phyloP scores from a whole-genome alignment of 1,139 yeast species.

The Entelexis sorbosivorans region DNA sequence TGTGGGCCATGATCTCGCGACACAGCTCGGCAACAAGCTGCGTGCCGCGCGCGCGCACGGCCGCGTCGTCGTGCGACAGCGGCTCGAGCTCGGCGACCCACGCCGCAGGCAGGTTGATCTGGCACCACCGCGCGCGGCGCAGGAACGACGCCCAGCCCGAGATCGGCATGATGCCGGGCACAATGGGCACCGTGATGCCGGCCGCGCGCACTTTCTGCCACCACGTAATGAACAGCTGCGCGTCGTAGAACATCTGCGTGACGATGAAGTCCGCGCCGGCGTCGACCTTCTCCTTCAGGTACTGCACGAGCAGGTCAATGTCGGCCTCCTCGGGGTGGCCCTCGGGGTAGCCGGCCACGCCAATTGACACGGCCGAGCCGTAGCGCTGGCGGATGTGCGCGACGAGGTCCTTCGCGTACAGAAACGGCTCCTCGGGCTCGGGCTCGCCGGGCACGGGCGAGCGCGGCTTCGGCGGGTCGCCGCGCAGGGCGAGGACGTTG shows the following conservation, averaged over 20 bases:
- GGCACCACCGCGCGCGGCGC: slow-evolving; percentile 92
- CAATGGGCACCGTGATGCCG: slow-evolving; percentile 79
- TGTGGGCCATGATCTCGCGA: slow-evolving; percentile 47
- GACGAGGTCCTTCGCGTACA: slow-evolving; percentile 72
- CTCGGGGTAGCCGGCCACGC: slow-evolving; percentile 93
- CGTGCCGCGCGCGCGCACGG: slow-evolving; percentile 80
- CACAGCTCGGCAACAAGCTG: slow-evolving; percentile 80
- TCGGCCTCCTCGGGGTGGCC: slow-evolving; percentile 88
- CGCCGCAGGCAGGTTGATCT: slow-evolving; percentile 62
- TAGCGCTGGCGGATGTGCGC: slow-evolving; percentile 55
- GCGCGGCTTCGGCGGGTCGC: slow-evolving; percentile 73
- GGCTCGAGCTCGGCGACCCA: slow-evolving; percentile 67
- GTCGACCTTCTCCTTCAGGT: slow-evolving; percentile 72
- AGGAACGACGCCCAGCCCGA: slow-evolving; percentile 85
- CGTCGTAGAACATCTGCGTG: slow-evolving; percentile 76
- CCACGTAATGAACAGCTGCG: slow-evolving; percentile 74
- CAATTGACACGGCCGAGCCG: slow-evolving; percentile 72
- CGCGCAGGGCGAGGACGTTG: slow-evolving; percentile 85
- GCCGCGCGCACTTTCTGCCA: slow-evolving; percentile 55
- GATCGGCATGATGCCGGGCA: slow-evolving; percentile 98
- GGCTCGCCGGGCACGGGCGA: slow-evolving; percentile 27
- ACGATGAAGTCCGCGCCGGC: slow-evolving; percentile 93
- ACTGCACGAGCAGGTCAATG: slow-evolving; percentile 45
- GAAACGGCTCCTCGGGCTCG: slow-evolving; percentile 35
- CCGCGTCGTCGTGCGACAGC: slow-evolving; percentile 78